A percentile compares a stretch with the other conserved stretches of the same genome.
Conservation (phyloP, 345 rosid genomes). For the Citrus maxima region DNA sequence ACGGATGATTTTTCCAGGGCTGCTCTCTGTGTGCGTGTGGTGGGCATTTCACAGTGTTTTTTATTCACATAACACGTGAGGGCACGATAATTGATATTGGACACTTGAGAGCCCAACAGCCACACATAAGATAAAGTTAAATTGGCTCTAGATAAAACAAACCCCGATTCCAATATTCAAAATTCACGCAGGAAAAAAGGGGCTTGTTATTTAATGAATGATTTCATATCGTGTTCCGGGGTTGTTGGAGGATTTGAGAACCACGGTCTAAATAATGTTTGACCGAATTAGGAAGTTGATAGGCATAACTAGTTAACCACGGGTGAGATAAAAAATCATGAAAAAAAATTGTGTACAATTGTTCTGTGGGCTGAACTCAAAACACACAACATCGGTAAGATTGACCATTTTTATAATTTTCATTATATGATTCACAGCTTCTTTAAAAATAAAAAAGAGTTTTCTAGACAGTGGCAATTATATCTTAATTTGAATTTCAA, state of each 20-base stretch:
- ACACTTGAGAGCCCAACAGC: neutral
- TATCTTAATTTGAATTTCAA: too few relatives aligned
- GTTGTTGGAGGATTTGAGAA: neutral
- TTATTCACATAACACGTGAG: neutral
- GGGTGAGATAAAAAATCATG: neutral
- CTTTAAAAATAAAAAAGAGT: too few relatives aligned
- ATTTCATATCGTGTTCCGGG: neutral
- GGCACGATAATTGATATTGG: neutral
- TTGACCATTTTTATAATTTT: too few relatives aligned
- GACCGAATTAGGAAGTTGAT: neutral
- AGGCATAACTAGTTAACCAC: neutral
- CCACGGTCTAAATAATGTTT: neutral
- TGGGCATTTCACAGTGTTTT: neutral
- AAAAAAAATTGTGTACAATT: neutral
- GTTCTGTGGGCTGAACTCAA: neutral
- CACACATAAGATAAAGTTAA: neutral
- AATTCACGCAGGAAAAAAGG: neutral
- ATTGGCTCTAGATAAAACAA: neutral
- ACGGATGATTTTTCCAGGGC: neutral
- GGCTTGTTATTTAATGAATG: neutral
- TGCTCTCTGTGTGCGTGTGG: neutral
- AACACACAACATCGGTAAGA: too few relatives aligned
- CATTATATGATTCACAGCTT: too few relatives aligned
- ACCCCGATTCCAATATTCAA: neutral
- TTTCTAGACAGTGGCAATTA: too few relatives aligned